phyloP scores from a whole-genome alignment of 169 alveolate genomes.

The Eimeria acervulina region DNA sequence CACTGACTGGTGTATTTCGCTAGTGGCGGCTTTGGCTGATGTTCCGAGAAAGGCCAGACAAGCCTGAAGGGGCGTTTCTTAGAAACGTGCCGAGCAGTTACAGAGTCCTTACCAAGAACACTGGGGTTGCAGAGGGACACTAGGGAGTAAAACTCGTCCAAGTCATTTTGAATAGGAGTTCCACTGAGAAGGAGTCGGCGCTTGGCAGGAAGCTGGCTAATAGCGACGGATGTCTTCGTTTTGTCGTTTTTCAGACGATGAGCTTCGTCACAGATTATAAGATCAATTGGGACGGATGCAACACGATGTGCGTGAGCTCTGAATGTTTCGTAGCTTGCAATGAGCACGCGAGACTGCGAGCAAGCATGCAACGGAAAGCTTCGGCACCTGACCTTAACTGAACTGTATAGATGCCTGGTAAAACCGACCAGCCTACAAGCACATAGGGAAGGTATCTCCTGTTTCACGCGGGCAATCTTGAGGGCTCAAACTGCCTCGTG shows the following conservation, averaged over 20 bases:
- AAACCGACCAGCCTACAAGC: neutral
- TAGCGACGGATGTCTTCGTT: slow-evolving; percentile 94
- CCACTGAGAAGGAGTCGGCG: slow-evolving; percentile 94
- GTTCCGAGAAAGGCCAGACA: neutral
- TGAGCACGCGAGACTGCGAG: slow-evolving; percentile 89
- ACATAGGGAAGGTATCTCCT: neutral
- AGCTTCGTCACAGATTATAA: slow-evolving; percentile 98
- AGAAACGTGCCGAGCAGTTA: neutral
- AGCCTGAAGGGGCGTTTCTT: neutral
- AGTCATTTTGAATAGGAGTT: slow-evolving; percentile 95
- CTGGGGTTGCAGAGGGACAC: slow-evolving; percentile 94
- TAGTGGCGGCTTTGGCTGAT: neutral
- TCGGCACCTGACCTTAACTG: neutral
- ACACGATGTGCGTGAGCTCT: slow-evolving; percentile 91
- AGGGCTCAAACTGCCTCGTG: neutral
- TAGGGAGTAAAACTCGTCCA: slow-evolving; percentile 94
- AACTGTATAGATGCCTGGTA: too few species aligned
- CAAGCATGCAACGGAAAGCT: neutral
- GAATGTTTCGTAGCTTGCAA: slow-evolving; percentile 96
- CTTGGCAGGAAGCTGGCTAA: slow-evolving; percentile 93
- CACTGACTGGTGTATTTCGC: neutral
- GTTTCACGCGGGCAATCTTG: neutral
- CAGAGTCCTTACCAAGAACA: slow-evolving; percentile 88
- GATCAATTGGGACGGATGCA: slow-evolving; percentile 95
- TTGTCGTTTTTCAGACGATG: slow-evolving; percentile 96